Percentiles rank a stretch among this genome's conserved stretches.
Conservation (phyloP, 129 eudicot genomes). For the Erigeron canadensis region DNA sequence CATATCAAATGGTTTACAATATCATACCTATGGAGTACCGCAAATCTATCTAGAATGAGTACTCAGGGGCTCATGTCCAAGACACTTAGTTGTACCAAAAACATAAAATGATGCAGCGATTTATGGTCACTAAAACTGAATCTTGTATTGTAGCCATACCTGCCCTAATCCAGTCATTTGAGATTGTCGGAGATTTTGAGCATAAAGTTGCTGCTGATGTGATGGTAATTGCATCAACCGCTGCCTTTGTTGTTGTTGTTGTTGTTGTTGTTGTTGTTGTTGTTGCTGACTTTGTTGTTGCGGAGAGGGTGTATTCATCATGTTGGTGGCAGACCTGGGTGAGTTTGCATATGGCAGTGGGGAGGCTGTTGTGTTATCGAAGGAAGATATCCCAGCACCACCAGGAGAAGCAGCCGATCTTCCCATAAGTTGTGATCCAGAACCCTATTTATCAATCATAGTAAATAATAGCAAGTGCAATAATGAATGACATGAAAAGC, state of each 20-base stretch:
- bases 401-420: conserved; percentile 92
- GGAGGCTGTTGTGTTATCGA: conserved; percentile 81
- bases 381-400: conserved; percentile 52
- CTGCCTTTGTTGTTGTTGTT: conserved; percentile 60
- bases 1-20: conserved; percentile 4
- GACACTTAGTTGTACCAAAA: too few relatives aligned
- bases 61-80: background rate
- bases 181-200: conserved; percentile 81
- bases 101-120: background rate
- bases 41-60: background rate
- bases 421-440: conserved; percentile 83
- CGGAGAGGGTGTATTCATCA: conserved; percentile 93
- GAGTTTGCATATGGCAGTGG: conserved; percentile 79
- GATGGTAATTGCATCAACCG: conserved; percentile 77
- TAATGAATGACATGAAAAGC: background rate
- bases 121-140: background rate
- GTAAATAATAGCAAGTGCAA: conserved; percentile 2
- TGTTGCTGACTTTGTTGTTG: conserved; percentile 82
- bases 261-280: conserved; percentile 51
- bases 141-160: conserved; percentile 39
- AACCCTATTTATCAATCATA: conserved; percentile 42
- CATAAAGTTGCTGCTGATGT: conserved; percentile 81
- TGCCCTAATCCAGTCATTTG: conserved; percentile 82
- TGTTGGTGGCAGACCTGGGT: conserved; percentile 77
- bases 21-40: background rate